These are phyloP conservation scores for Drechslera avenae DNA, from an alignment of 2,329 filamentous ascomycete species.

Conservation along the genomic window DNA sequence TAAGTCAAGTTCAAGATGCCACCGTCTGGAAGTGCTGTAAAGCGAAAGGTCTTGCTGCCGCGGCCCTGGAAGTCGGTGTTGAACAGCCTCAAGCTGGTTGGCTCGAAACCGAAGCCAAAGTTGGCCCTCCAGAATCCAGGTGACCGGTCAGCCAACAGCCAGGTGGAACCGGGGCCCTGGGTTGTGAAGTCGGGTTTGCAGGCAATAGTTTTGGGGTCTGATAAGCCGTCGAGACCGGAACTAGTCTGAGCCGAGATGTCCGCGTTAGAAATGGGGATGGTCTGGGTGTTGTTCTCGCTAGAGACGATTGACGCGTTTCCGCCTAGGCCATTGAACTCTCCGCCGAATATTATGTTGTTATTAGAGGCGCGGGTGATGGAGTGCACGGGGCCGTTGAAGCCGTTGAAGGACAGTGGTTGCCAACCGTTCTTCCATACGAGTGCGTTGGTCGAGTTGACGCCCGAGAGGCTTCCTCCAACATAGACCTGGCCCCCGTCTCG, in stretches of 20 bases:
- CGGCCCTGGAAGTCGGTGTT: conserved; percentile 85
- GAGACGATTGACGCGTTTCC: conserved; percentile 74
- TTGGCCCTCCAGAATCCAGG: conserved; percentile 82
- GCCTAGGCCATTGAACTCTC: conserved; percentile 84
- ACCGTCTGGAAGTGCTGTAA: conserved; percentile 80
- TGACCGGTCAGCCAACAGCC: conserved; percentile 76
- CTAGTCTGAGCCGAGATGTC: conserved; percentile 71
- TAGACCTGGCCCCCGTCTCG: conserved; percentile 78
- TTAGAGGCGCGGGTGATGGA: conserved; percentile 81
- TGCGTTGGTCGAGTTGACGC: conserved; percentile 83
- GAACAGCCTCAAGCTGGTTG: conserved; percentile 83
- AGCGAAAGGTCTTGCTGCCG: conserved; percentile 86
- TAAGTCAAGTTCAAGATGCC: conserved; percentile 98
- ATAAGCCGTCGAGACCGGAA: conserved; percentile 67
- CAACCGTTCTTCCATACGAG: conserved; percentile 77
- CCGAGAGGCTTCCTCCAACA: conserved; percentile 84
- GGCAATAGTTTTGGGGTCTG: conserved; percentile 78
- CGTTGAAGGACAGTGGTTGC: conserved; percentile 83
- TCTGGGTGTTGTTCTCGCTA: conserved; percentile 71
- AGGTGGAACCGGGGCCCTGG: conserved; percentile 75
- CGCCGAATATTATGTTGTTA: conserved; percentile 89
- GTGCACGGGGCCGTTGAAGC: conserved; percentile 90
- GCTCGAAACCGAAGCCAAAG: conserved; percentile 83
- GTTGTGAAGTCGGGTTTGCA: conserved; percentile 71
- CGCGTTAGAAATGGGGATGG: conserved; percentile 83